phyloP scores from a whole-genome alignment of 2,329 filamentous ascomycete species.

The Fusarium nodosum region DNA sequence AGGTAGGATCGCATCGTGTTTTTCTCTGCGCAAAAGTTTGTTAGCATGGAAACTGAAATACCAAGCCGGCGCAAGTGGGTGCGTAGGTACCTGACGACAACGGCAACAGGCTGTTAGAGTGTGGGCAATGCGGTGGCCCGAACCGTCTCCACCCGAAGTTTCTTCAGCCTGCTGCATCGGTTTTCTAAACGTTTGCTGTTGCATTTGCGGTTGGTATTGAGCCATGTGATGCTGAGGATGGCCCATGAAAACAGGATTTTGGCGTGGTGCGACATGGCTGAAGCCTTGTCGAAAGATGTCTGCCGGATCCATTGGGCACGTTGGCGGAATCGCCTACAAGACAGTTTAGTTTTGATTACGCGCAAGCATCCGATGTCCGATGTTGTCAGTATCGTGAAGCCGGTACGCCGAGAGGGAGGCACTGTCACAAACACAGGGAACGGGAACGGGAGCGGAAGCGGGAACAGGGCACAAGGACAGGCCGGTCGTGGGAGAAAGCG shows the following conservation, averaged over 20 bases:
- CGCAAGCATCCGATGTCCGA: slow-evolving; percentile 27
- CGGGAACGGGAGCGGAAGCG: slow-evolving; percentile 10
- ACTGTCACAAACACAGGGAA: slow-evolving; percentile 31
- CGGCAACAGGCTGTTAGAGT: slow-evolving; percentile 85
- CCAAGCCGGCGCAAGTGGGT: slow-evolving; percentile 16
- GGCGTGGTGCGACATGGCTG: slow-evolving; percentile 59
- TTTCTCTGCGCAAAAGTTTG: slow-evolving; percentile 75
- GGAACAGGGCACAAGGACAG: slow-evolving; percentile 24
- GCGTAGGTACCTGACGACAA: slow-evolving; percentile 76
- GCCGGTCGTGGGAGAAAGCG: slow-evolving; percentile 20
- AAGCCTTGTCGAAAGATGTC: slow-evolving; percentile 72
- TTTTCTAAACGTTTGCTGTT: slow-evolving; percentile 51
- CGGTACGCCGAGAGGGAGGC: slow-evolving; percentile 28
- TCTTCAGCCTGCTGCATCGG: slow-evolving; percentile 56
- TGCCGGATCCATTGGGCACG: slow-evolving; percentile 67
- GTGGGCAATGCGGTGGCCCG: slow-evolving; percentile 76
- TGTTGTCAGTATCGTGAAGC: slow-evolving; percentile 35
- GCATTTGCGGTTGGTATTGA: slow-evolving; percentile 46
- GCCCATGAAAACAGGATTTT: slow-evolving; percentile 51
- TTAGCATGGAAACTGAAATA: slow-evolving; percentile 31
- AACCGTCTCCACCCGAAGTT: slow-evolving; percentile 63
- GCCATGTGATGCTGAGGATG: slow-evolving; percentile 47
- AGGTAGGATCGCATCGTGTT: slow-evolving; percentile 92
- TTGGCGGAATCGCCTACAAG: slow-evolving; percentile 16
- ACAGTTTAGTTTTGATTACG: slow-evolving; percentile 15